Conservation (phyloP, 73 alveolate genomes). For the Breviolum minutum region DNA sequence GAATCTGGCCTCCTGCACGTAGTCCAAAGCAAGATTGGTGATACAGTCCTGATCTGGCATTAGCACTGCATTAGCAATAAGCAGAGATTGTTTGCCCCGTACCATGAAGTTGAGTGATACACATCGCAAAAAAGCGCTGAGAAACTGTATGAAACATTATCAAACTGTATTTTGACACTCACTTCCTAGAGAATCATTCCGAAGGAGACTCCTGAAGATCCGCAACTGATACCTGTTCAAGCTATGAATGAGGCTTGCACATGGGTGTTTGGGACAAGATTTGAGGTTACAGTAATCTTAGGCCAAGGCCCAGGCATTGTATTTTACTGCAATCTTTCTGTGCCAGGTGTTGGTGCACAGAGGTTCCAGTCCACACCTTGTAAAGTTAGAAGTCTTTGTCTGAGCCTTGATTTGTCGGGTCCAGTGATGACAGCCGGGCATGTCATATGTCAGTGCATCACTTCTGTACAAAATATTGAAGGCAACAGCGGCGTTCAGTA, state of each 20-base stretch:
- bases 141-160: too few relatives aligned
- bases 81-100: too few relatives aligned
- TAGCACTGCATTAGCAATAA: neutral
- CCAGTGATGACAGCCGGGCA: too few relatives aligned
- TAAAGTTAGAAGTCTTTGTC: slow-evolving; percentile 58
- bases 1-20: neutral
- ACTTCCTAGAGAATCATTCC: neutral
- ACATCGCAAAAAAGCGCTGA: too few relatives aligned
- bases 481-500: neutral
- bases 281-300: neutral
- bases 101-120: neutral
- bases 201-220: slow-evolving; percentile 8
- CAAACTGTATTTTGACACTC: too few relatives aligned
- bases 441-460: too few relatives aligned
- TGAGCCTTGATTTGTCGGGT: neutral
- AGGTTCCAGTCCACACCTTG: slow-evolving; percentile 81
- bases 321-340: neutral
- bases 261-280: neutral
- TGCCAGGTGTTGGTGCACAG: slow-evolving; percentile 82
- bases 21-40: neutral
- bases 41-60: neutral
- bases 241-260: slow-evolving; percentile 76
- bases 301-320: neutral
- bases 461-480: neutral
- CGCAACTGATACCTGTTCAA: slow-evolving; percentile 63